Evolutionary conservation across 2,329 filamentous ascomycete genomes (phyloP).

Genomic region (Bipolaris oryzae): DNA sequence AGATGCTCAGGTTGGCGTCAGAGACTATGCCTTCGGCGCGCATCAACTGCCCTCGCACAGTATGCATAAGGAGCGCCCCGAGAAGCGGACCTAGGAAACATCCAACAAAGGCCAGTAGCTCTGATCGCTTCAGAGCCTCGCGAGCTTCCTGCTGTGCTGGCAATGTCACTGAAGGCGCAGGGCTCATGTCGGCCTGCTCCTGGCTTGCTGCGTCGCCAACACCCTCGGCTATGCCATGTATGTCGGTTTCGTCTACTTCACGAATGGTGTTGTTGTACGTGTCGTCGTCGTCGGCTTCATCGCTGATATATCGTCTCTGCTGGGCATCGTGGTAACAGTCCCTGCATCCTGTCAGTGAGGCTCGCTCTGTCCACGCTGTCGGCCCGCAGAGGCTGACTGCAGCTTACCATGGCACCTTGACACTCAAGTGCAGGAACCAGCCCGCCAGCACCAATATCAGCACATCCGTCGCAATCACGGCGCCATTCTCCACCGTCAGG

Average conservation of each 20-base stretch:
- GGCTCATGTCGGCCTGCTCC: slow-evolving; percentile 8
- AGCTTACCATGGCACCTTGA: slow-evolving; percentile 81
- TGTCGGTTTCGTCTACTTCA: slow-evolving; percentile 39
- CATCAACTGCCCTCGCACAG: slow-evolving; percentile 79
- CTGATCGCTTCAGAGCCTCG: slow-evolving; percentile 73
- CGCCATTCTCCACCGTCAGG: slow-evolving; percentile 82
- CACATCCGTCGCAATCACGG: slow-evolving; percentile 81
- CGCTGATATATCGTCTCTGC: slow-evolving; percentile 39
- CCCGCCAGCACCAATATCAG: slow-evolving; percentile 79
- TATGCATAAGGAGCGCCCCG: slow-evolving; percentile 83
- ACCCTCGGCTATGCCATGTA: slow-evolving; percentile 19
- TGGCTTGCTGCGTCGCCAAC: slow-evolving; percentile 17
- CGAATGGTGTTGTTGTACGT: slow-evolving; percentile 31
- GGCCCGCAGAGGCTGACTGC: not conserved
- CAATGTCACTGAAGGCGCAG: slow-evolving; percentile 3
- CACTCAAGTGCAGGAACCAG: slow-evolving; percentile 90
- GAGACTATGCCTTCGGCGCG: slow-evolving; percentile 87
- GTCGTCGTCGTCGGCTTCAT: slow-evolving; percentile 31
- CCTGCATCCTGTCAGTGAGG: slow-evolving; percentile 37
- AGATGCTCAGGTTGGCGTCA: slow-evolving; percentile 91
- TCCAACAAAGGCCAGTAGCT: slow-evolving; percentile 73
- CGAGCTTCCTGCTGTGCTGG: slow-evolving; percentile 52
- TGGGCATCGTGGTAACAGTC: slow-evolving; percentile 61
- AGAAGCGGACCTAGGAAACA: slow-evolving; percentile 81
- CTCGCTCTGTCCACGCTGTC: not conserved